phyloP scores from a whole-genome alignment of 2,329 filamentous ascomycete species.

The Sphaceloma murrayae region DNA sequence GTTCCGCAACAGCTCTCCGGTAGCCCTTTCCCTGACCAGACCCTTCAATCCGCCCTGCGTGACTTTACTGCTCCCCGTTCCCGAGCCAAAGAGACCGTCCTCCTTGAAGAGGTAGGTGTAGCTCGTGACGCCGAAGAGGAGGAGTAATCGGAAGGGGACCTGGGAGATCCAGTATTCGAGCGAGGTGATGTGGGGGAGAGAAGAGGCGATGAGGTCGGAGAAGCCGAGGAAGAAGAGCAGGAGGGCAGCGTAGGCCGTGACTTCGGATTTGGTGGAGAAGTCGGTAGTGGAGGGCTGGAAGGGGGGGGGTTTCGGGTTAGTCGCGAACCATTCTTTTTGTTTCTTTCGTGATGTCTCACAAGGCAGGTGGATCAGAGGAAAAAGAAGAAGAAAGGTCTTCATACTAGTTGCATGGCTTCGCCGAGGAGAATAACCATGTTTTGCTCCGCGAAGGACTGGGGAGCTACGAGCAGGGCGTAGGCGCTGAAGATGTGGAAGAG shows the following conservation, averaged over 20 bases:
- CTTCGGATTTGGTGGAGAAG: conserved; percentile 60
- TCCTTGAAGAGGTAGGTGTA: conserved; percentile 57
- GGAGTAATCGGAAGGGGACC: conserved; percentile 54
- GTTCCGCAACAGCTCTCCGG: conserved; percentile 63
- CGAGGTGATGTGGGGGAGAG: conserved; percentile 35
- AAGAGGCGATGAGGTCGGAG: conserved; percentile 39
- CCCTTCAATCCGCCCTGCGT: conserved; percentile 18
- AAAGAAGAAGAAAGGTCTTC: conserved; percentile 21
- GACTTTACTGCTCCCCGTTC: conserved; percentile 20
- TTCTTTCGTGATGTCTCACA: too few species aligned
- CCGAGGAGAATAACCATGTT: conserved; percentile 72
- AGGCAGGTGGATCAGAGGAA: conserved; percentile 8
- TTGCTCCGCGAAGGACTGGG: conserved; percentile 64
- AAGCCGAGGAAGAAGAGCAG: conserved; percentile 54
- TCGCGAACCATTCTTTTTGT: too few species aligned
- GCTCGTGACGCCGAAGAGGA: conserved; percentile 52
- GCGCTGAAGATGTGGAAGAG: conserved; percentile 77
- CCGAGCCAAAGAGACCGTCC: conserved; percentile 37
- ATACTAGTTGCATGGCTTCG: conserved; percentile 72
- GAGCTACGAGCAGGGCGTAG: conserved; percentile 71
- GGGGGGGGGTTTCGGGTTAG: too few species aligned
- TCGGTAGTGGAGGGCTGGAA: conserved; percentile 54
- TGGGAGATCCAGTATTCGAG: conserved; percentile 40
- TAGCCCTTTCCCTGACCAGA: conserved; percentile 19
- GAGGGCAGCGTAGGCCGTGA: conserved; percentile 57